Conservation (phyloP, 192 early-diverging fungal genomes). For the Coemansia aciculifera region DNA sequence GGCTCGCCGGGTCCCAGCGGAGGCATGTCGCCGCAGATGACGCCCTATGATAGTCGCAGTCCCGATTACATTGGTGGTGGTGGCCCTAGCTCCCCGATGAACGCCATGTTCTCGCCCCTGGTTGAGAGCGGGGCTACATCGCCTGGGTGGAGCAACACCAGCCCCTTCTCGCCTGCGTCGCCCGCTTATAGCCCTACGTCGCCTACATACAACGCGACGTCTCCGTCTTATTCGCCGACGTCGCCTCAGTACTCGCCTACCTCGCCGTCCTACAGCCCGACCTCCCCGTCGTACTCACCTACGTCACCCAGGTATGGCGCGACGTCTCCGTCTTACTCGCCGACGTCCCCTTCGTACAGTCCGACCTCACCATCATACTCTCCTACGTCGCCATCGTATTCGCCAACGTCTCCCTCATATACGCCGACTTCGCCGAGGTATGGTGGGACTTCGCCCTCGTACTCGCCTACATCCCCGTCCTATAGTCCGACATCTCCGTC, state of each 20-base stretch:
- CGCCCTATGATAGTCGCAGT: slow-evolving; percentile 78
- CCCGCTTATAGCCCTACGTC: slow-evolving; percentile 71
- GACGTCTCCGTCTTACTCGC: slow-evolving; percentile 67
- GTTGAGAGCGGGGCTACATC: slow-evolving; percentile 73
- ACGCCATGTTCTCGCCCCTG: slow-evolving; percentile 83
- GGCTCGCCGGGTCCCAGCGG: slow-evolving; percentile 60
- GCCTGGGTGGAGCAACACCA: slow-evolving; percentile 59
- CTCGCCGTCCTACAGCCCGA: slow-evolving; percentile 63
- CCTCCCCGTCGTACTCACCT: slow-evolving; percentile 68
- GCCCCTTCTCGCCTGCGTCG: slow-evolving; percentile 58
- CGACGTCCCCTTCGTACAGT: slow-evolving; percentile 63
- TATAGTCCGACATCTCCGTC: slow-evolving; percentile 65
- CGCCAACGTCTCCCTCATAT: slow-evolving; percentile 70
- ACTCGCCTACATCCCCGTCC: slow-evolving; percentile 65
- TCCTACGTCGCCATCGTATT: slow-evolving; percentile 60
- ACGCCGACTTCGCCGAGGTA: slow-evolving; percentile 74
- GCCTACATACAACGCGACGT: slow-evolving; percentile 72
- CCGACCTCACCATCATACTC: slow-evolving; percentile 57
- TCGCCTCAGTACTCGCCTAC: slow-evolving; percentile 67
- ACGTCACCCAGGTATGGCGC: slow-evolving; percentile 64
- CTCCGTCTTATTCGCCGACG: slow-evolving; percentile 71
- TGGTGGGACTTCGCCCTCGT: slow-evolving; percentile 75
- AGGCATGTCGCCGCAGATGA: slow-evolving; percentile 70
- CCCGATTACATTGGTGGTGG: slow-evolving; percentile 61
- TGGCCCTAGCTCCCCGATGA: slow-evolving; percentile 68